Evolutionary conservation across 2,329 filamentous ascomycete genomes (phyloP), one percentile per base, ranked within the genome.

Genomic region (Neospermospora avenae): DNA sequence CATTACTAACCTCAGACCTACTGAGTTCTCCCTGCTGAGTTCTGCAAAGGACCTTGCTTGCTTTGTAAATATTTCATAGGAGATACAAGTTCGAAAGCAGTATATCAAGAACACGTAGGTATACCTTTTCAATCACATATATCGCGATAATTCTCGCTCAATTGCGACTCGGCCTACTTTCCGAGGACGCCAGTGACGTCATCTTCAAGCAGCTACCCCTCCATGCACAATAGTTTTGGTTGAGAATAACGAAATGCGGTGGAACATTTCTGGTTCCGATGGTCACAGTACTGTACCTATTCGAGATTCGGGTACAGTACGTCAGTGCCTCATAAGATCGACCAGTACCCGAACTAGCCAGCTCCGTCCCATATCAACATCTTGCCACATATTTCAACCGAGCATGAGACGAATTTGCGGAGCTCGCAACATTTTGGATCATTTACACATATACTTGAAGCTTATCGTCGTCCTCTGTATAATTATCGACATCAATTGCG

Each of bases 161-260:
- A 22, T 35, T 34, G 4, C 8, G n/a, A 37, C 28, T 51, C 28
- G 35, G n/a, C 48, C n/a, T 51, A 51, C 16, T 8, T 49, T 37
- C n/a, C 25, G 48, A 31, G n/a, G 20, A 13, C 48, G 48, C 48
- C 31, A 16, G 48, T 51, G 48, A 51, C 48, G 48, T 51, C 48
- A 51, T 51, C n/a, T 13, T 18, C 39, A 5, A 22, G n/a, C n/a
- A 51, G 48, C 48, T 51, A 49, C 46, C 48, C 48, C 48, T 51
- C 48, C 16, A 51, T 51, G 48, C 45, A 48, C 46, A n/a, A 16
- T n/a, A 3, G 34, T 4, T 20, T 51, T 51, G 31, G 48, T 51
- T 51, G 48, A 8, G 48, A 34, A 35, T 18, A 31, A 8, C 18
- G 3, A 41, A n/a, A 16, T n/a, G 37, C n/a, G n/a, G 37, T 16